These are phyloP conservation scores for Pinus albicaulis DNA, from an alignment of 75 land plant genomes.

Conservation along the genomic window DNA sequence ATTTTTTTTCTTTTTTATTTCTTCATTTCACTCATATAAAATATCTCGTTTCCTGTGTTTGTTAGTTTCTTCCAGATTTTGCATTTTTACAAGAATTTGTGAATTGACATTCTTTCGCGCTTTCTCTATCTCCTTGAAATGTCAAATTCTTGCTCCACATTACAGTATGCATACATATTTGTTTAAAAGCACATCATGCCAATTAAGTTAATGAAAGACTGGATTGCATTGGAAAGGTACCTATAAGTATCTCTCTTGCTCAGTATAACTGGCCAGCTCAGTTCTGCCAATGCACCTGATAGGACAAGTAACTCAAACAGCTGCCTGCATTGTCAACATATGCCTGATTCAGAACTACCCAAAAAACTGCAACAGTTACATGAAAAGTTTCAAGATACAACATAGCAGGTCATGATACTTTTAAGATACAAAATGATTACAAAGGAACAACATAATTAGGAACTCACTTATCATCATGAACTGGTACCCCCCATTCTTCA, in stretches of 20 bases:
- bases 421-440: neutral
- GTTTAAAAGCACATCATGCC: too few species aligned
- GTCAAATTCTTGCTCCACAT: neutral
- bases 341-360: too few species aligned
- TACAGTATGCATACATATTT: too few species aligned
- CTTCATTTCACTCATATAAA: neutral
- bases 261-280: conserved; percentile 70
- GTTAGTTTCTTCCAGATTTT: neutral
- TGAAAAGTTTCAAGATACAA: too few species aligned
- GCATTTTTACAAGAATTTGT: neutral
- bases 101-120: neutral
- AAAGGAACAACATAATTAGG: neutral
- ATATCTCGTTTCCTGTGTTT: neutral
- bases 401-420: too few species aligned
- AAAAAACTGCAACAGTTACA: too few species aligned
- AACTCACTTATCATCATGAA: conserved; percentile 88
- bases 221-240: conserved; percentile 16
- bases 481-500: conserved; percentile 91
- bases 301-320: conserved; percentile 80
- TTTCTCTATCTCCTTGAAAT: neutral
- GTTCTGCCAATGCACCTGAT: conserved; percentile 84
- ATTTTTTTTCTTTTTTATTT: neutral
- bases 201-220: too few species aligned
- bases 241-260: conserved; percentile 63
- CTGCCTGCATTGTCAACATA: conserved; percentile 45